These are phyloP conservation scores for Leccinum uliginosum DNA, from an alignment of 768 basidiomycete genomes.

Conservation along the genomic window DNA sequence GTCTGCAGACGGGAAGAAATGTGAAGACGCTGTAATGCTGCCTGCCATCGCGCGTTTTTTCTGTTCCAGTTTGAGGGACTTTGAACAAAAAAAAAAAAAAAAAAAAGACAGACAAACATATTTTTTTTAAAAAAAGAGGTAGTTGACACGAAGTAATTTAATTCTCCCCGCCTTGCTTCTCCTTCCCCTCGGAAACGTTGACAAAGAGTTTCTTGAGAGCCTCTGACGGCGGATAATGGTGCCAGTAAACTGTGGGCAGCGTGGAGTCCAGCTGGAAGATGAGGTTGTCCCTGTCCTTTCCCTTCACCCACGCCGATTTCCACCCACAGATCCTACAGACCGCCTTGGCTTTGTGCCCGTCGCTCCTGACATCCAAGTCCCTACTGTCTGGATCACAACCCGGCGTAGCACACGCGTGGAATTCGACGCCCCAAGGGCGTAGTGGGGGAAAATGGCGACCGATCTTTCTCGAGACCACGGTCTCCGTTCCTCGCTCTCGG, in stretches of 20 bases:
- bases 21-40: too few relatives aligned
- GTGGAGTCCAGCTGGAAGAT: not conserved
- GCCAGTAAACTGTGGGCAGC: not conserved
- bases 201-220: not conserved
- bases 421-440: not conserved
- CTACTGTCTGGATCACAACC: not conserved
- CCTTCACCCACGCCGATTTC: not conserved
- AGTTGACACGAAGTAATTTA: too few relatives aligned
- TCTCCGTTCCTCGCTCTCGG: not conserved
- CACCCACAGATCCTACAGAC: not conserved
- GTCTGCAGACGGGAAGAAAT: too few relatives aligned
- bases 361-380: not conserved
- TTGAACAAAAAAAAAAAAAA: too few relatives aligned
- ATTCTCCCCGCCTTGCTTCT: too few relatives aligned
- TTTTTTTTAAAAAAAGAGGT: too few relatives aligned
- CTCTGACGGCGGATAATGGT: not conserved
- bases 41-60: too few relatives aligned
- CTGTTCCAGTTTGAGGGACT: too few relatives aligned
- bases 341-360: not conserved
- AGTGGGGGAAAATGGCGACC: not conserved
- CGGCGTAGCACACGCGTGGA: not conserved
- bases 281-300: not conserved
- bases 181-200: not conserved
- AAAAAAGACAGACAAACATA: too few relatives aligned
- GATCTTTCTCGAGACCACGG: not conserved